Conservation (phyloP, 2,329 filamentous ascomycete species). For the Aureobasidium sp. region DNA sequence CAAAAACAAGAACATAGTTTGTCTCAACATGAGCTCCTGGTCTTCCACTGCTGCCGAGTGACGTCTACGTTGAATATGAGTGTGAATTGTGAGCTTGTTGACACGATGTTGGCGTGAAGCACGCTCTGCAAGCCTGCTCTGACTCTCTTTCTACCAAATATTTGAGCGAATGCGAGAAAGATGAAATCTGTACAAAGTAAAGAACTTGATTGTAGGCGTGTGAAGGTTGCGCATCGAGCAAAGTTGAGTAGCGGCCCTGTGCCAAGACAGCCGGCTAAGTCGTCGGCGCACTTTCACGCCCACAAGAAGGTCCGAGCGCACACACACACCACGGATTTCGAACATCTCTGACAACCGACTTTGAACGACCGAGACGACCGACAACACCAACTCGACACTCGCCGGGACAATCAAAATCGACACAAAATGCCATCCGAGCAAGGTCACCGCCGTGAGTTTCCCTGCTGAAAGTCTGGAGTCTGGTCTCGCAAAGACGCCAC, state of each 20-base stretch:
- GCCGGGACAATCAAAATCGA: conserved; percentile 13
- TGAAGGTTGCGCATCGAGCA: too few relatives aligned
- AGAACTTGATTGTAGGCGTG: too few relatives aligned
- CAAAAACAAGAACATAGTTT: too few relatives aligned
- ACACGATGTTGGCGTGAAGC: background rate
- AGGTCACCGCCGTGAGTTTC: conserved; percentile 14
- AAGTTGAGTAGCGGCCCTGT: background rate
- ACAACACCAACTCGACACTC: conserved; percentile 12
- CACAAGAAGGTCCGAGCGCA: too few relatives aligned
- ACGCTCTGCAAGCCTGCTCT: background rate
- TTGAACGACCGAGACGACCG: background rate
- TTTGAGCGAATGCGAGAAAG: too few relatives aligned
- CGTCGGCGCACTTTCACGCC: background rate
- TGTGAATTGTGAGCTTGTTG: background rate
- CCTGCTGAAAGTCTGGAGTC: background rate
- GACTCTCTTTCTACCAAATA: too few relatives aligned
- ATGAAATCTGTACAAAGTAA: too few relatives aligned
- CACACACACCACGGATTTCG: too few relatives aligned
- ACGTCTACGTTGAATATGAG: background rate
- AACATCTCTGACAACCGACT: too few relatives aligned
- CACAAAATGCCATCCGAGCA: conserved; percentile 16
- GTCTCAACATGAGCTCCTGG: too few relatives aligned
- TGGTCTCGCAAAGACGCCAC: background rate
- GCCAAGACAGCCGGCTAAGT: conserved; percentile 2
- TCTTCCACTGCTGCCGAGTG: background rate